phyloP scores from a whole-genome alignment of 345 rosid genomes.

The Rubroshorea leprosula region DNA sequence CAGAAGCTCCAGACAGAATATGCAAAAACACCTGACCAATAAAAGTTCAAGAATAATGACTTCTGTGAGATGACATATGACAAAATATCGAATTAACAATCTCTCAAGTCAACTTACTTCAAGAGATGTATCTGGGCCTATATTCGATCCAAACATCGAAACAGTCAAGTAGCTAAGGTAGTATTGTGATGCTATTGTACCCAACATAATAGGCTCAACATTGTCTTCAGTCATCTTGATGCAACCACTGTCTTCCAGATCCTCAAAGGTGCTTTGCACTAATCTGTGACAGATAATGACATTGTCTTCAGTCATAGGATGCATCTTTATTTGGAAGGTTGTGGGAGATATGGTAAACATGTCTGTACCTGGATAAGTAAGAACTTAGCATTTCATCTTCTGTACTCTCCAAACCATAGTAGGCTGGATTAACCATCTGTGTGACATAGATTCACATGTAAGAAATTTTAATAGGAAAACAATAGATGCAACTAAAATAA shows the following conservation, averaged over 20 bases:
- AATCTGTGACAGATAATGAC: slow-evolving; percentile 43
- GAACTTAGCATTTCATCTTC: slow-evolving; percentile 68
- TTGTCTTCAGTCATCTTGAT: slow-evolving; percentile 64
- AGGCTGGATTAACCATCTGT: slow-evolving; percentile 95
- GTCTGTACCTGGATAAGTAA: slow-evolving; percentile 69
- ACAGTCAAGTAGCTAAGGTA: slow-evolving; percentile 91
- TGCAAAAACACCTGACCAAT: slow-evolving; percentile 62
- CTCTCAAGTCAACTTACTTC: slow-evolving; percentile 47
- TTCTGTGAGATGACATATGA: slow-evolving; percentile 1
- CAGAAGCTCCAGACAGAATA: slow-evolving; percentile 85
- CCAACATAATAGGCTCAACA: slow-evolving; percentile 86
- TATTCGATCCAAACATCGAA: slow-evolving; percentile 96
- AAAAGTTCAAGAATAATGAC: slow-evolving; percentile 10
- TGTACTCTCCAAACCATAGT: slow-evolving; percentile 78
- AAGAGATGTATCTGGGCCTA: slow-evolving; percentile 83
- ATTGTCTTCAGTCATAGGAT: not conserved
- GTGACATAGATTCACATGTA: slow-evolving; percentile 11
- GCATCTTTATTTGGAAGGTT: slow-evolving; percentile 9
- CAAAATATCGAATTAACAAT: slow-evolving; percentile 7
- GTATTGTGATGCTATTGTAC: slow-evolving; percentile 89
- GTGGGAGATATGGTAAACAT: slow-evolving; percentile 9
- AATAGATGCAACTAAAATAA: not conserved
- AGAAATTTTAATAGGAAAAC: not conserved
- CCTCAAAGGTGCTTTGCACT: slow-evolving; percentile 89
- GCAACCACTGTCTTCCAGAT: slow-evolving; percentile 97